A percentile compares a stretch with the other conserved stretches of the same genome.
These are phyloP conservation scores for Exophiala phaeomuriformis DNA, from an alignment of 2,329 filamentous ascomycete species.

Conservation along the genomic window DNA sequence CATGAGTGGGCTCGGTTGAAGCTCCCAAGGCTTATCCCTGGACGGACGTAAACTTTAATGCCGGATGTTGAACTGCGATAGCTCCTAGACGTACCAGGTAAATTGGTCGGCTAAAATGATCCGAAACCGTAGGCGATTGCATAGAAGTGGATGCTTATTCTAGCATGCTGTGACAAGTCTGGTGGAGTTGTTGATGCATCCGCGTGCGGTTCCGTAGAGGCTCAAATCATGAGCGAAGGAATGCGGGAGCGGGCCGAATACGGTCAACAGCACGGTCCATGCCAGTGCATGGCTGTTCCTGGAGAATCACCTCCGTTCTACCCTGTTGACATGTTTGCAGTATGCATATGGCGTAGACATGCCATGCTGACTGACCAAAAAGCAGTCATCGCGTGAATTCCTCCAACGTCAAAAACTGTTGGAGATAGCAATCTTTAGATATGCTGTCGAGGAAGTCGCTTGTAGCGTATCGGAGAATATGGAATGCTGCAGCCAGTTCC, in stretches of 20 bases:
- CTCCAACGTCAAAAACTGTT: no score
- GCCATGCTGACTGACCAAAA: not conserved
- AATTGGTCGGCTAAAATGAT: not conserved
- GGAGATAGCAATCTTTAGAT: not conserved
- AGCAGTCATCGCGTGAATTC: not conserved
- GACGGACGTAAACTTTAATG: no score
- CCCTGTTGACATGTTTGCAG: not conserved
- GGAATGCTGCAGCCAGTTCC: constrained; percentile 16
- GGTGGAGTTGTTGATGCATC: not conserved
- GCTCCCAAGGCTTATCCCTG: not conserved
- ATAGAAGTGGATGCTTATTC: not conserved
- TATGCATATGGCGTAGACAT: not conserved
- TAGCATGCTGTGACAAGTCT: not conserved
- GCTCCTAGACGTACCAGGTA: not conserved
- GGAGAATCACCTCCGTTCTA: not conserved
- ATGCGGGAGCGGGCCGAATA: not conserved
- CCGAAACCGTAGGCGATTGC: not conserved
- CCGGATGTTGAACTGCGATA: no score
- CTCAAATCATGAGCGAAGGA: not conserved
- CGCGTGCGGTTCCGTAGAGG: not conserved
- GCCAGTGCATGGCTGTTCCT: not conserved
- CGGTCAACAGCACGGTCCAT: not conserved
- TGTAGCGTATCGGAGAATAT: constrained; percentile 19
- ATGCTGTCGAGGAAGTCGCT: not conserved
- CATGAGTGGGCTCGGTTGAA: not conserved